Base-by-base conservation (phyloP, 2,329 filamentous ascomycete genomes). In the Arthroderma sp. region DNA sequence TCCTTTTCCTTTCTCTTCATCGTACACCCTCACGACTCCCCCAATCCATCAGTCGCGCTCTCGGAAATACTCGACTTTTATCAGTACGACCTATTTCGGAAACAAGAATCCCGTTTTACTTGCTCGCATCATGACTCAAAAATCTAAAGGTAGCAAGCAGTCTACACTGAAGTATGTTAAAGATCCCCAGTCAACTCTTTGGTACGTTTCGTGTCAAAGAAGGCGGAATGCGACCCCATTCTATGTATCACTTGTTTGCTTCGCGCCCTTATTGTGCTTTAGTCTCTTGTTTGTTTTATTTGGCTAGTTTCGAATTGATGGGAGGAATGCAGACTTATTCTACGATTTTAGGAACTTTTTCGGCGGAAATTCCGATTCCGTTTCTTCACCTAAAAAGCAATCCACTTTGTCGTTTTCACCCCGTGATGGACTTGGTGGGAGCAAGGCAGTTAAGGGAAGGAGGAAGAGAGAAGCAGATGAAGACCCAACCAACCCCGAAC, bases 101-200 rank as follows among this genome's bases (percentile, higher is more conserved):
- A 22, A 22, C 15, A 22, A 22, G 15, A 22, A 22, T 22, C 1
- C 15, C 15, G 15, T 22, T 22, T 22, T 22, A 22, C 15, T 22
- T 22, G 15, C 15, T 22, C 15, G 3, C 15, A 38, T 31, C 28
- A 62, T 62, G 59, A 50, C 56, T 9, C 56, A 58, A 10, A 56
- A 58, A 31, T 38, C 42, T 15, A 56, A 54, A 48, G 53, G 50
- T 44, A 56, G 54, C 41, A 87, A 85, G 62, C 86, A 94, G 68
- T 79, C 83, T 57, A 94, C 84, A 49, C 68, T 94, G 63, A 85
- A 85, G 87, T 94, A 91, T 68, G 86, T 89, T 51, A 81, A 77
- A 66, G 68, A 79, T 56, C 72, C 73, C 52, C 84, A 89, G 70
- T 77, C 74, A 59, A 86, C 80, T 55, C 68, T 89, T 63, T 76